Conservation (phyloP, 768 basidiomycete genomes). For the Mycena amicta region DNA sequence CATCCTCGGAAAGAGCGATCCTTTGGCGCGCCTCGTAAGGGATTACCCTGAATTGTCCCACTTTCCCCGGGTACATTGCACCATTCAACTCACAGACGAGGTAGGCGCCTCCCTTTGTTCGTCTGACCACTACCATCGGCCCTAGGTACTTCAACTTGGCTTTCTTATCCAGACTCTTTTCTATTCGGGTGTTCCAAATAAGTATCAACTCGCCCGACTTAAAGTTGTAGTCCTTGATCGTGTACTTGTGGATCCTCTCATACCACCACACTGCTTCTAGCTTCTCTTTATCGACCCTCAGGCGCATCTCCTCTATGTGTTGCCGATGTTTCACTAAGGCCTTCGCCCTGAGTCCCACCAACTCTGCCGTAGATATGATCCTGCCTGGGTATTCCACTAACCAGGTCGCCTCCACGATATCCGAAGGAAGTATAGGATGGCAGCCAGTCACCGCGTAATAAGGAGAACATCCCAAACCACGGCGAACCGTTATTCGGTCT, state of each 20-base stretch:
- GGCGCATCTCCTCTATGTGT: conserved; percentile 3
- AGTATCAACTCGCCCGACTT: conserved; percentile 30
- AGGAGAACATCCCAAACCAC: conserved; percentile 34
- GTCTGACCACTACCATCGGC: conserved; percentile 33
- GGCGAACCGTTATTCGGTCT: conserved; percentile 33
- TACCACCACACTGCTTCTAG: not conserved
- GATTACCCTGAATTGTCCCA: conserved; percentile 17
- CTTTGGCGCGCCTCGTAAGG: conserved; percentile 9
- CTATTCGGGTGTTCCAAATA: conserved; percentile 34
- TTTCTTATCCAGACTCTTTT: conserved; percentile 32
- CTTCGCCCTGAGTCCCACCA: conserved; percentile 25
- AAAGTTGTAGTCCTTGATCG: conserved; percentile 31
- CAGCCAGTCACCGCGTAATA: conserved; percentile 34
- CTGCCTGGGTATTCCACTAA: conserved; percentile 25
- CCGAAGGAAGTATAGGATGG: conserved; percentile 35
- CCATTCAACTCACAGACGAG: conserved; percentile 8
- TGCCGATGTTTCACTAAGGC: conserved; percentile 24
- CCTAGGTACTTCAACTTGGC: conserved; percentile 31
- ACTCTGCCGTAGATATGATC: conserved; percentile 24
- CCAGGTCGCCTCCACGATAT: conserved; percentile 36
- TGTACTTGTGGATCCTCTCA: not conserved
- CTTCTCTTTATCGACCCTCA: not conserved
- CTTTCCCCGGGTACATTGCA: conserved; percentile 1
- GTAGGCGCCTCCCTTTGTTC: conserved; percentile 30
- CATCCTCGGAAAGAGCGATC: not conserved